Percentiles rank a stretch among this genome's conserved stretches.
These are phyloP conservation scores for Hypoxylon sp. DNA, from an alignment of 2,329 filamentous ascomycete genomes.

Conservation along the genomic window DNA sequence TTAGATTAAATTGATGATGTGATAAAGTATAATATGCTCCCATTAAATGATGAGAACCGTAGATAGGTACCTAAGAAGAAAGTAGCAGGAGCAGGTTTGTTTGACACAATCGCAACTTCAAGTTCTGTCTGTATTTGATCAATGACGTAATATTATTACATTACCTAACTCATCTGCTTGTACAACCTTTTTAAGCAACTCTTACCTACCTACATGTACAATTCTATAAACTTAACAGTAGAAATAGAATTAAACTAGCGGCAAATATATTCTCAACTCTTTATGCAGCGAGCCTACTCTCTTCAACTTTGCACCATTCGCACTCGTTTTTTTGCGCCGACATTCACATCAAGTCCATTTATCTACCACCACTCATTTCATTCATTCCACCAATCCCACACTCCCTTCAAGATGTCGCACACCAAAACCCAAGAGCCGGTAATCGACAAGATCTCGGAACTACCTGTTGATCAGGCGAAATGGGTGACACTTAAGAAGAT, in stretches of 20 bases:
- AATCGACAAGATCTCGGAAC: slow-evolving; percentile 57
- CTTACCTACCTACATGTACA: neutral
- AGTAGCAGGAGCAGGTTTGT: no score
- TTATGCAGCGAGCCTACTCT: slow-evolving; percentile 6
- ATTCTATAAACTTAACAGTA: neutral
- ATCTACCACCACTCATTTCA: neutral
- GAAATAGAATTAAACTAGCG: no score
- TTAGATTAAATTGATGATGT: no score
- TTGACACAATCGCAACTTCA: no score
- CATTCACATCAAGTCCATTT: neutral
- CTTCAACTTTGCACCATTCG: neutral
- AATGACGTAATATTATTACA: no score
- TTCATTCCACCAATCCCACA: neutral
- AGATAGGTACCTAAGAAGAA: no score
- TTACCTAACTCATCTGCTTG: neutral
- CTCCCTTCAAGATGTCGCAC: slow-evolving; percentile 46
- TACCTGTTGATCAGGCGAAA: slow-evolving; percentile 60
- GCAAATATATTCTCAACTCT: no score
- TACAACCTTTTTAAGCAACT: neutral
- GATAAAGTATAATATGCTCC: no score
- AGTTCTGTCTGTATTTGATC: no score
- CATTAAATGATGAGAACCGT: no score
- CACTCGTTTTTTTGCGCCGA: neutral
- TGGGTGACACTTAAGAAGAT: slow-evolving; percentile 66
- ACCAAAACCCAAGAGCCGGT: slow-evolving; percentile 54